Percentiles rank a stretch among this genome's conserved stretches.
phyloP scores from a whole-genome alignment of 192 early-diverging fungal genomes.

The Dissophora ornata region DNA sequence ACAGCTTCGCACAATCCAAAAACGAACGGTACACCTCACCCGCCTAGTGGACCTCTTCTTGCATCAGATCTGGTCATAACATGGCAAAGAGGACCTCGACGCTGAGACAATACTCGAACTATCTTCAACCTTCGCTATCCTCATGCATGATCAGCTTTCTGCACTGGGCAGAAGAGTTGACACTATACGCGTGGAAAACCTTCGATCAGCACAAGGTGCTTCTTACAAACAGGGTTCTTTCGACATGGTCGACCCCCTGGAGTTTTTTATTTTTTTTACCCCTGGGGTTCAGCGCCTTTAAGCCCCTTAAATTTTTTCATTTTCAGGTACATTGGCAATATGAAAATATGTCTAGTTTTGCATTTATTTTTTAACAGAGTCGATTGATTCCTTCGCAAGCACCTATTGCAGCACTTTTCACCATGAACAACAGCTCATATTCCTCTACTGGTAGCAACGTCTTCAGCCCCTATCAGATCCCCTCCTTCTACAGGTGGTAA shows the following conservation, averaged over 20 bases:
- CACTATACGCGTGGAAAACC: slow-evolving; percentile 2
- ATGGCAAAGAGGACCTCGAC: not conserved
- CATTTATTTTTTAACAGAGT: no score
- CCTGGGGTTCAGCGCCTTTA: no score
- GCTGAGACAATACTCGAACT: not conserved
- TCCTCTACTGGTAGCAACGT: no score
- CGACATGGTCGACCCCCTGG: slow-evolving; percentile 1
- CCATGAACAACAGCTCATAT: no score
- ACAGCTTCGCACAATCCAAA: slow-evolving; percentile 13
- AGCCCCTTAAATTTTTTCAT: no score
- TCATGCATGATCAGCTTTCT: slow-evolving; percentile 5
- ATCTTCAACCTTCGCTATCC: slow-evolving; percentile 1
- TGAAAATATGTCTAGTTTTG: no score
- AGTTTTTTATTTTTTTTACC: no score
- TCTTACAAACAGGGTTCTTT: not conserved
- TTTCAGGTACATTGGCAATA: no score
- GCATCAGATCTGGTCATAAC: slow-evolving; percentile 3
- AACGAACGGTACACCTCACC: slow-evolving; percentile 18
- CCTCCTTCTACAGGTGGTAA: no score
- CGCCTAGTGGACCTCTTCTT: slow-evolving; percentile 18
- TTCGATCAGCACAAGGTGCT: slow-evolving; percentile 5
- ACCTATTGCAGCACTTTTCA: no score
- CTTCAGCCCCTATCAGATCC: no score
- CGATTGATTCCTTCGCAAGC: no score
- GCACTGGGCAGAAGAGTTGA: slow-evolving; percentile 7